Evolutionary conservation across 2,329 filamentous ascomycete genomes (phyloP).

Genomic region (Diplodia scrobiculata): DNA sequence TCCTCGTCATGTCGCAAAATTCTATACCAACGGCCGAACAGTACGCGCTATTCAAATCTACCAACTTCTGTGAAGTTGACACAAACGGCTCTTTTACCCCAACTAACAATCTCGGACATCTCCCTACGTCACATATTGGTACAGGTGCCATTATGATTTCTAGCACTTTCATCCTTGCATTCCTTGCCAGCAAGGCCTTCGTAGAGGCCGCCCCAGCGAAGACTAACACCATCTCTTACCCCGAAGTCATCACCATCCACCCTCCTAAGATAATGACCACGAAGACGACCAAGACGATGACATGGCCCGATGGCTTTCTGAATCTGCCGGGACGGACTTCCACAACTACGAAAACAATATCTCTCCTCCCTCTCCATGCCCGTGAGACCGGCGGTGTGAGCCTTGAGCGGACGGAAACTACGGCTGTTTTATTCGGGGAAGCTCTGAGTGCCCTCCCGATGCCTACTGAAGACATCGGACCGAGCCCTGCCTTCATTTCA

Average conservation of each 20-base stretch:
- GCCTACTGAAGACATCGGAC: neutral
- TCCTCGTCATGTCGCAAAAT: neutral
- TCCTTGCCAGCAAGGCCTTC: conserved; percentile 5
- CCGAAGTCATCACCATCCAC: conserved; percentile 3
- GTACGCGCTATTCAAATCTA: neutral
- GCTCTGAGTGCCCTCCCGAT: neutral
- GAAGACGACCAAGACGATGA: neutral
- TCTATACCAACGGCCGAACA: too few relatives aligned
- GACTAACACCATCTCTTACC: neutral
- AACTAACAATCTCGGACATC: too few relatives aligned
- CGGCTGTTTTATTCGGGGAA: neutral
- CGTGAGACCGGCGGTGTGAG: neutral
- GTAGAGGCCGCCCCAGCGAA: conserved; percentile 3
- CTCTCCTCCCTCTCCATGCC: neutral
- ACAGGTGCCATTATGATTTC: neutral
- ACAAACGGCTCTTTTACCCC: neutral
- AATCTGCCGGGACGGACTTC: neutral
- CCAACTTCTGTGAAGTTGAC: neutral
- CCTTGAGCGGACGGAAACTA: neutral
- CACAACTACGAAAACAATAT: neutral
- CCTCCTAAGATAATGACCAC: neutral
- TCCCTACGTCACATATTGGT: too few relatives aligned
- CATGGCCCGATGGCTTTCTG: neutral
- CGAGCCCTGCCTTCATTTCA: neutral
- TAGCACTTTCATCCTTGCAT: neutral